phyloP scores from a whole-genome alignment of 441 rosid species.

The Arabidopsis lyrata region DNA sequence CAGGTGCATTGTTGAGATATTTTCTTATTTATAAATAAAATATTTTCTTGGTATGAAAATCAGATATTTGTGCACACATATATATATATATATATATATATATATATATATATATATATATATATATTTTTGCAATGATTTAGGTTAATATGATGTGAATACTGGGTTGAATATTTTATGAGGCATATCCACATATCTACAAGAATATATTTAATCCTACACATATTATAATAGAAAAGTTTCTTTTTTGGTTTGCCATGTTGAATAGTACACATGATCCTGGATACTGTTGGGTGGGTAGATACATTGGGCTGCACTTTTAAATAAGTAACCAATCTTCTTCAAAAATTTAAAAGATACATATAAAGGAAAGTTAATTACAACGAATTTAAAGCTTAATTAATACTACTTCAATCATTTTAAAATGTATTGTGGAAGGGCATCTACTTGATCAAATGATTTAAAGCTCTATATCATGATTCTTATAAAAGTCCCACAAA shows the following conservation, averaged over 20 bases:
- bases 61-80: background rate
- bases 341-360: background rate
- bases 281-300: slow-evolving; percentile 27
- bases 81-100: too few species aligned
- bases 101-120: too few species aligned
- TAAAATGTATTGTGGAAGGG: background rate
- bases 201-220: background rate
- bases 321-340: slow-evolving; percentile 15
- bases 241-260: slow-evolving; percentile 19
- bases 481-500: background rate
- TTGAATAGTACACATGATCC: slow-evolving; percentile 39
- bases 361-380: background rate
- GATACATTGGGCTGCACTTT: slow-evolving; percentile 34
- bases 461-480: background rate
- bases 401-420: background rate
- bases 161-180: background rate
- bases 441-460: background rate
- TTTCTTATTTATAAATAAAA: background rate
- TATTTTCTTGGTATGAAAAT: background rate
- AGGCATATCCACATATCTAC: background rate
- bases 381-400: background rate
- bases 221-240: background rate
- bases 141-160: slow-evolving; percentile 22
- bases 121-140: background rate
- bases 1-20: background rate